phyloP scores from a whole-genome alignment of 805 yeast genomes.

The Lipomyces sp. region DNA sequence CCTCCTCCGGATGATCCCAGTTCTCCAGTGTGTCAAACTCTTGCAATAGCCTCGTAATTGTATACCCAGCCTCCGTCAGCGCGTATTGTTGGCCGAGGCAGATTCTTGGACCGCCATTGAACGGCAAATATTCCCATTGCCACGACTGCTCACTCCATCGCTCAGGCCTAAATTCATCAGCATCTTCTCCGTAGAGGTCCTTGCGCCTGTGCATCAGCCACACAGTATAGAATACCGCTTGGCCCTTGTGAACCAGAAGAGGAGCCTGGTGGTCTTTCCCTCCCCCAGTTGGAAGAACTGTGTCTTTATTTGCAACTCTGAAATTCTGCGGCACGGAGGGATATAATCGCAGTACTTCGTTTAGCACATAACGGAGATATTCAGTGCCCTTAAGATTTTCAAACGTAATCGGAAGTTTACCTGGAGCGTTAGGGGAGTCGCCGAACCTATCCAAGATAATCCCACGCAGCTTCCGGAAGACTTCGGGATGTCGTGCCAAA shows the following conservation, averaged over 20 bases:
- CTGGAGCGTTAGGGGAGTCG: slow-evolving; percentile 30
- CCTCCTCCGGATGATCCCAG: slow-evolving; percentile 8
- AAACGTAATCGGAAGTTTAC: slow-evolving; percentile 38
- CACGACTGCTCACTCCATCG: slow-evolving; percentile 46
- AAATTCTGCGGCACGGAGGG: slow-evolving; percentile 52
- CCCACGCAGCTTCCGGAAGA: slow-evolving; percentile 39
- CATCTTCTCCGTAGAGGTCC: slow-evolving; percentile 46
- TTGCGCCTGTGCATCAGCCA: slow-evolving; percentile 46
- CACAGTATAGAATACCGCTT: slow-evolving; percentile 41
- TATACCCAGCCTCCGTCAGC: slow-evolving; percentile 50
- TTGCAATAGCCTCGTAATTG: slow-evolving; percentile 42
- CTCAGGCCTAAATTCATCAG: slow-evolving; percentile 47
- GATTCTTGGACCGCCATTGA: slow-evolving; percentile 56
- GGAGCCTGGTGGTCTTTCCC: slow-evolving; percentile 44
- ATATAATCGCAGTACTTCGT: slow-evolving; percentile 50
- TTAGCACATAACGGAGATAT: slow-evolving; percentile 47
- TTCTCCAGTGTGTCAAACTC: slow-evolving; percentile 32
- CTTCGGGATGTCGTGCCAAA: slow-evolving; percentile 42
- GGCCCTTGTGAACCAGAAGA: slow-evolving; percentile 45
- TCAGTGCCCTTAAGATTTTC: slow-evolving; percentile 50
- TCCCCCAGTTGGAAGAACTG: slow-evolving; percentile 53
- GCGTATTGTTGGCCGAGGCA: slow-evolving; percentile 58
- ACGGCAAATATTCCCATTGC: slow-evolving; percentile 52
- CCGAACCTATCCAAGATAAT: slow-evolving; percentile 42
- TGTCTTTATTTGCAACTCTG: slow-evolving; percentile 47